phyloP scores from a whole-genome alignment of 495 filamentous ascomycete genomes.

The Penicillium diatomitis region DNA sequence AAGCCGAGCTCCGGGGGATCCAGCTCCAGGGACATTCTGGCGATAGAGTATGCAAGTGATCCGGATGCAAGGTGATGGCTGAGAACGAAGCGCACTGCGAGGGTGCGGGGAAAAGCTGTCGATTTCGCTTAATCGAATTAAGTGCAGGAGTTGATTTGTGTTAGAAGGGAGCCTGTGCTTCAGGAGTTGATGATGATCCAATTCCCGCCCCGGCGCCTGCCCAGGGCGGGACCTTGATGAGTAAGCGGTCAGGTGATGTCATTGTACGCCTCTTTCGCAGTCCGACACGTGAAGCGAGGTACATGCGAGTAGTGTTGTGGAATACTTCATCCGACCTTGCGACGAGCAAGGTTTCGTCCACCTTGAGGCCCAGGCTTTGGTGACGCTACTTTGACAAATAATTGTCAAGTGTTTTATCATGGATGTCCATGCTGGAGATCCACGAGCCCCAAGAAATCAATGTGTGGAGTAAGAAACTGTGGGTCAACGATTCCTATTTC shows the following conservation, averaged over 20 bases:
- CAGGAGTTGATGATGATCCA: slow-evolving; percentile 22
- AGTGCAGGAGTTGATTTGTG: slow-evolving; percentile 12
- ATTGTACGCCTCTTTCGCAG: background rate
- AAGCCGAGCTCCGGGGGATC: slow-evolving; percentile 88
- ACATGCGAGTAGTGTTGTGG: too few species aligned
- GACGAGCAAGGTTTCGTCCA: too few species aligned
- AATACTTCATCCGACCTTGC: too few species aligned
- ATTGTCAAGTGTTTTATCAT: too few species aligned
- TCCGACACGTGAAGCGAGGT: too few species aligned
- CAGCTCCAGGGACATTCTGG: slow-evolving; percentile 81
- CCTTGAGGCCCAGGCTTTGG: too few species aligned
- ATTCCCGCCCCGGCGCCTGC: background rate
- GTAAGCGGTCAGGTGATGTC: slow-evolving; percentile 23
- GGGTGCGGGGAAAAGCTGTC: slow-evolving; percentile 7
- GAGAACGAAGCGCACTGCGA: background rate
- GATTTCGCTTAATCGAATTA: slow-evolving; percentile 7
- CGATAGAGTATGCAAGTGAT: slow-evolving; percentile 15
- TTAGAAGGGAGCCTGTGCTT: slow-evolving; percentile 10
- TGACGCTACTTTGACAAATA: too few species aligned
- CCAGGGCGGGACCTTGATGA: slow-evolving; percentile 8
- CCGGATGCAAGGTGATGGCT: background rate
- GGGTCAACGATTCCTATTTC: too few species aligned
- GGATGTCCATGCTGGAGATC: too few species aligned
- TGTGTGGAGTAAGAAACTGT: too few species aligned
- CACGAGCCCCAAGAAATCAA: too few species aligned